A percentile compares a stretch with the other conserved stretches of the same genome.
phyloP scores from a whole-genome alignment of 495 filamentous ascomycete species.

The Pseudoneurospora amorphoporcata region DNA sequence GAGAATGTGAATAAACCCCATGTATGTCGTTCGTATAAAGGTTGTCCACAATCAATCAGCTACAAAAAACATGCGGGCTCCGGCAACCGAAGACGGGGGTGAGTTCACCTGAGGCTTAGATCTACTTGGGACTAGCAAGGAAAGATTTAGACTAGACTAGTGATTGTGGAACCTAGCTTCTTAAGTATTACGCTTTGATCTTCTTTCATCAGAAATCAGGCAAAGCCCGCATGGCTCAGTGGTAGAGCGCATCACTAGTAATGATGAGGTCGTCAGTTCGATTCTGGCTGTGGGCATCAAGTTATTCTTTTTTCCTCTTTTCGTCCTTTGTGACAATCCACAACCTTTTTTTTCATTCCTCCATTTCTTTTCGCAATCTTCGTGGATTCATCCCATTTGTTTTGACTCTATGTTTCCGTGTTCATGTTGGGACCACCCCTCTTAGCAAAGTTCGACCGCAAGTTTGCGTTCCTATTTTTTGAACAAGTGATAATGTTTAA shows the following conservation, averaged over 20 bases:
- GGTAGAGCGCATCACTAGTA: constrained; percentile 19
- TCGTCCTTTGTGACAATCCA: background rate
- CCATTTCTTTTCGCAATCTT: background rate
- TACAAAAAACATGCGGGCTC: too few species aligned
- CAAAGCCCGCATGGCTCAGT: constrained; percentile 16
- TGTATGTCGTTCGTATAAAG: too few species aligned
- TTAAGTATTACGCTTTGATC: background rate
- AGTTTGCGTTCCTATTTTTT: too few species aligned
- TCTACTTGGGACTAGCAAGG: too few species aligned
- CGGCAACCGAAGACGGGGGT: too few species aligned
- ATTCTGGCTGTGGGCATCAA: constrained; percentile 15
- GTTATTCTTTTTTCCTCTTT: background rate
- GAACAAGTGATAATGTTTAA: background rate
- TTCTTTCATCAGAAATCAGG: background rate
- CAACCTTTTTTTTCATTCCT: background rate
- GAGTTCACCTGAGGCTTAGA: too few species aligned
- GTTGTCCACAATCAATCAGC: too few species aligned
- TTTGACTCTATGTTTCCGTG: background rate
- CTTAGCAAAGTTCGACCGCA: too few species aligned
- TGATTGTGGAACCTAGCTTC: too few species aligned
- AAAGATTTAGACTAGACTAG: too few species aligned
- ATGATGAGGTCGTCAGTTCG: constrained; percentile 17
- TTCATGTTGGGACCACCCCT: background rate
- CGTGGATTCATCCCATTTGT: background rate
- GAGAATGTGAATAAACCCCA: background rate